Evolutionary conservation across 176 grass and related monocot genomes (phyloP), one percentile per base, ranked within the genome.

Genomic region (Carex cristatella): DNA sequence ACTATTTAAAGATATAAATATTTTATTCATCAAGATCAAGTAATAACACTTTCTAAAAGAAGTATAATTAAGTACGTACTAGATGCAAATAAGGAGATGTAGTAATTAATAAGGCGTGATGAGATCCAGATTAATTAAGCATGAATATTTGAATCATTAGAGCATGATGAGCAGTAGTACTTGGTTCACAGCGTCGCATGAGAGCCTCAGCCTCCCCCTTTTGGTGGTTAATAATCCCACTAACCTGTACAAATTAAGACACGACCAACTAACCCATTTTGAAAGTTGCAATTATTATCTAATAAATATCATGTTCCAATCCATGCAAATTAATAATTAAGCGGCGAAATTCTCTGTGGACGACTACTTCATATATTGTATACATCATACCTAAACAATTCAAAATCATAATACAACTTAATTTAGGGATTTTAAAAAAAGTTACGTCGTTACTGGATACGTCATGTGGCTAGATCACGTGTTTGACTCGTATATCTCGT

Each of bases 251-350:
- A 83, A 32, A 23, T 23, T 23, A 23, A 66, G 61, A 67, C 37
- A 55, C 0, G 46, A 53, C 80, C 62, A 83, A 83, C 81, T 83
- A 83, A 83, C 23, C 81, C 81, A 83, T 66, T 83, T 83, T 18
- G 15, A n/a, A 83, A 65, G 81, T 55, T 83, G 64, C 55, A 32
- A 83, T 83, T 55, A 68, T 69, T 83, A 54, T 83, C 40, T 69
- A 28, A 65, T 66, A 16, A 42, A 61, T 69, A 10, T 83, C 61
- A 83, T 65, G 42, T 68, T 83, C 4, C 61, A 67, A 68, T 51
- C 62, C 81, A 68, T 83, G 81, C 81, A 83, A 9, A 28, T 23
- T 23, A 51, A 68, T 69, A 27, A 23, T 23, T 23, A 0, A 30
- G 44, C 44, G 5, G 2, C 10, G 2, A 49, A 53, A 18, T 67